Evolutionary conservation across 768 basidiomycete species (phyloP).

Genomic region (Tricholoma bakamatsutake): DNA sequence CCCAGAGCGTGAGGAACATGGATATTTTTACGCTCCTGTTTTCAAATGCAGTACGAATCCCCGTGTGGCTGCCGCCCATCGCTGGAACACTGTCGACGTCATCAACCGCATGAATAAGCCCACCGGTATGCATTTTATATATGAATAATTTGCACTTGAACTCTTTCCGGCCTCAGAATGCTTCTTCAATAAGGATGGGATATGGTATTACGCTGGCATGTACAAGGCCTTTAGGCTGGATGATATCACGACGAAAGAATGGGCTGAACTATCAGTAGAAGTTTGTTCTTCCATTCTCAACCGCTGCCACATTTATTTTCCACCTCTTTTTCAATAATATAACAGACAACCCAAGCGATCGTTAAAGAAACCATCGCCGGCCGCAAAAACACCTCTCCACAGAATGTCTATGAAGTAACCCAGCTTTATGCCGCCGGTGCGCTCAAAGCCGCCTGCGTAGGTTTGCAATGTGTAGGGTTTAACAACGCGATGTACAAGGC

Average conservation of each 20-base stretch:
- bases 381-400: conserved; percentile 73
- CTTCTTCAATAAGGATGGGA: conserved; percentile 75
- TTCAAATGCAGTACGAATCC: conserved; percentile 82
- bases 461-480: conserved; percentile 73
- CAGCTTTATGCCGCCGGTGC: conserved; percentile 73
- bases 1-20: conserved; percentile 77
- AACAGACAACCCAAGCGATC: conserved; percentile 57
- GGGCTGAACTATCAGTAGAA: conserved; percentile 60
- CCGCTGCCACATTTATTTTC: neutral
- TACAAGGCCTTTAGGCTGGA: conserved; percentile 65
- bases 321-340: conserved; percentile 3
- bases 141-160: neutral
- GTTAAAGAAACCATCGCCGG: conserved; percentile 67
- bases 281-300: conserved; percentile 27
- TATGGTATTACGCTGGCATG: conserved; percentile 82
- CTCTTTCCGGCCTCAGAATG: conserved; percentile 45
- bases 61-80: conserved; percentile 68
- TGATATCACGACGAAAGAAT: conserved; percentile 62
- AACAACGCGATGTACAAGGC: conserved; percentile 59
- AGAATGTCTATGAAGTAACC: conserved; percentile 67
- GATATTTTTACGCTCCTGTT: conserved; percentile 64
- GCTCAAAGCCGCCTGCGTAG: conserved; percentile 67
- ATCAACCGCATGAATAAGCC: conserved; percentile 52
- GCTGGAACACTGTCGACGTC: conserved; percentile 65
- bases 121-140: conserved; percentile 40